Base-by-base conservation (phyloP, 768 basidiomycete species). In the Naganishia friedmannii region DNA sequence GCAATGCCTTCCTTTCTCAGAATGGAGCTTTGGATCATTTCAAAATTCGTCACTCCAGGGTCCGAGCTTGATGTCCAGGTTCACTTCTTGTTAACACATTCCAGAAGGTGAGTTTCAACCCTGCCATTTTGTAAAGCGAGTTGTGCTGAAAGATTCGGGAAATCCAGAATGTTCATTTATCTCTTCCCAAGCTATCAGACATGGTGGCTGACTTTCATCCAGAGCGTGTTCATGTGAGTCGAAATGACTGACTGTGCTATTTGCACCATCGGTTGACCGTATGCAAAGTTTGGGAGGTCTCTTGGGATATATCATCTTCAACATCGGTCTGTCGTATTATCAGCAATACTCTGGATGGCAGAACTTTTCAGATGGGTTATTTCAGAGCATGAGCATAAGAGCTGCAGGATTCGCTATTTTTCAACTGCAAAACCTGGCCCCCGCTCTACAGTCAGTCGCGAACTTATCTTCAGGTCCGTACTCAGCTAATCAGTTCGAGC, bases 111-210 rank as follows among this genome's bases (percentile, higher is more conserved):
- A 65, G 78, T 71, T n/a, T 1, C 31, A 2, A 29, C 10, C 2
- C 29, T 21, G 5, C 29, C 6, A 13, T 39, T 21, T 29, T 29
- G 31, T 7, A 17, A 15, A 9, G 21, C n/a, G 19, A 13, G 23
- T 6, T 10, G 26, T 29, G 23, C 37, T 63, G 3, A 42, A n/a
- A 7, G 8, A n/a, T 4, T 2, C 39, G 23, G 3, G 2, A 10
- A 28, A 42, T 53, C 3, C 48, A 79, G 78, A 26, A 77, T 76
- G 65, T 79, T 78, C 55, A 66, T 79, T 12, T 79, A 79, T 60
- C 74, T 79, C 8, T 79, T 78, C 45, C 78, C 78, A 3, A 75
- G 73, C 45, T 76, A 79, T 70, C 78, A 79, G 66, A 77, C 78
- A 0, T 79, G 78, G 78, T 79, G 75, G 46, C 75, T 79, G 13